Conservation (phyloP, 2,329 filamentous ascomycete species). For the Aspergillus calidoustus region DNA sequence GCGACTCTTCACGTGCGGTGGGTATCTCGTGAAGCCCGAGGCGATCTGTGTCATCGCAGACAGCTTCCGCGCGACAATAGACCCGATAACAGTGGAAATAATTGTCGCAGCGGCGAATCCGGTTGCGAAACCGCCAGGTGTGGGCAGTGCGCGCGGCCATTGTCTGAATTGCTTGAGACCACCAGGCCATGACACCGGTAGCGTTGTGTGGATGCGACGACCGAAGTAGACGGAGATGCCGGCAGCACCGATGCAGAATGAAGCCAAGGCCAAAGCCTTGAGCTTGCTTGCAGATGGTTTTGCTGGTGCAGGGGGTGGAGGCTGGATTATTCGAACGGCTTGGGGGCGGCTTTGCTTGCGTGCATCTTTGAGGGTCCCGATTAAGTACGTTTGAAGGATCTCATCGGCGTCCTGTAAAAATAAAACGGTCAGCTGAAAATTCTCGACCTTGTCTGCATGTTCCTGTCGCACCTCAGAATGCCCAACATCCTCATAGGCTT, state of each 20-base stretch:
- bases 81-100: slow-evolving; percentile 12
- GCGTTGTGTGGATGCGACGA: background rate
- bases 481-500: slow-evolving; percentile 50
- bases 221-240: background rate
- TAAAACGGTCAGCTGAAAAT: background rate
- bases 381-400: slow-evolving; percentile 42
- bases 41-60: slow-evolving; percentile 31
- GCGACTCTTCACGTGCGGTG: slow-evolving; percentile 47
- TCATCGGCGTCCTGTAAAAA: slow-evolving; percentile 45
- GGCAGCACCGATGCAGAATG: background rate
- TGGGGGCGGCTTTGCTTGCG: slow-evolving; percentile 23
- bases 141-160: background rate
- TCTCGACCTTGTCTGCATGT: background rate
- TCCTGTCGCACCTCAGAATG: slow-evolving; percentile 40
- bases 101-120: background rate
- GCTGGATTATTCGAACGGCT: slow-evolving; percentile 22
- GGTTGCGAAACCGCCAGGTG: background rate
- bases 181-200: background rate
- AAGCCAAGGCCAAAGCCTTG: background rate
- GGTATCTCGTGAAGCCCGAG: slow-evolving; percentile 33
- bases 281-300: background rate
- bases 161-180: background rate
- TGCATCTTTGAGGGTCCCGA: slow-evolving; percentile 42
- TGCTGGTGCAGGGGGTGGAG: background rate
- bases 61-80: slow-evolving; percentile 19